Conservation (phyloP, 1,284 basidiomycete species). For the Fomitopsis palustris region DNA sequence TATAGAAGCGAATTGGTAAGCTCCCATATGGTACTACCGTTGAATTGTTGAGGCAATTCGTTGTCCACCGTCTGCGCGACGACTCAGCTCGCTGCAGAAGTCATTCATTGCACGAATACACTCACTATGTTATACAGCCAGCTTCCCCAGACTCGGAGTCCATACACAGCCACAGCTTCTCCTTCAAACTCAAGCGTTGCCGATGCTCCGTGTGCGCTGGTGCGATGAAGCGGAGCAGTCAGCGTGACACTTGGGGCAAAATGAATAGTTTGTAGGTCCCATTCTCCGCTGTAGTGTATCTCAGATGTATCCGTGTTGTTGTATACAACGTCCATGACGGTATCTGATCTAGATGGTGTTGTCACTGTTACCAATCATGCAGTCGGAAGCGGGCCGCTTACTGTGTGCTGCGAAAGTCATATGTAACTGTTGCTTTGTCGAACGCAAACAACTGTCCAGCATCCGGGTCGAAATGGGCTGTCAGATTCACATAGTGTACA, state of each 20-base stretch:
- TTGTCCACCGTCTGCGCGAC: too few relatives aligned
- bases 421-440: slow-evolving; percentile 16
- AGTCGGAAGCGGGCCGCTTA: too few relatives aligned
- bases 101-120: background rate
- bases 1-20: slow-evolving; percentile 15
- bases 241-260: slow-evolving; percentile 24
- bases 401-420: slow-evolving; percentile 7
- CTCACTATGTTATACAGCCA: slow-evolving; percentile 26
- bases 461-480: slow-evolving; percentile 12
- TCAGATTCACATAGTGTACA: slow-evolving; percentile 12
- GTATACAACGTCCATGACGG: slow-evolving; percentile 8
- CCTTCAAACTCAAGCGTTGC: slow-evolving; percentile 26
- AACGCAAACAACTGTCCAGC: slow-evolving; percentile 16
- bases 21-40: slow-evolving; percentile 30
- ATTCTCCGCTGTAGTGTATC: slow-evolving; percentile 25
- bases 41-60: slow-evolving; percentile 13
- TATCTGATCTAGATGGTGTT: background rate
- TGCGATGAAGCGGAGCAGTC: slow-evolving; percentile 26
- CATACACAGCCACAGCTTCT: slow-evolving; percentile 25
- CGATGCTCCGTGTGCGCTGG: slow-evolving; percentile 18
- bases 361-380: too few relatives aligned
- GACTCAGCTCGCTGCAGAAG: too few relatives aligned
- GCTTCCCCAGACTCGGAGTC: slow-evolving; percentile 22
- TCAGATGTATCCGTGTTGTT: slow-evolving; percentile 23
- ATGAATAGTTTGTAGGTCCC: slow-evolving; percentile 17